Evolutionary conservation across 129 eudicot species (phyloP), one percentile per base, ranked within the genome.

Genomic region (Tanacetum coccineum): DNA sequence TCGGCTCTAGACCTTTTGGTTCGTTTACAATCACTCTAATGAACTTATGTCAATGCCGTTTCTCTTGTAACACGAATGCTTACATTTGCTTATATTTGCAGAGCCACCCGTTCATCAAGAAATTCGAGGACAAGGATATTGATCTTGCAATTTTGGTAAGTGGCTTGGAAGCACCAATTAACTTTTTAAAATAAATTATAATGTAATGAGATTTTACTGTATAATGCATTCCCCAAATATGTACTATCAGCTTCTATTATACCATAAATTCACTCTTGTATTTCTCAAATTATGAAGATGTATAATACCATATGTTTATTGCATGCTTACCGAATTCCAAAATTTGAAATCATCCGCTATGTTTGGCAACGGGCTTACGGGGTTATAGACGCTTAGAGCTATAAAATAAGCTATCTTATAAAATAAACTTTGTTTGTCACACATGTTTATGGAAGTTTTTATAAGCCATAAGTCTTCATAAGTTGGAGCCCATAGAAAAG

Each of bases 81-180:
- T 49, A 54, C 50, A 21, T 59, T 32, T 61, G 42, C 55, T 19
- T 65, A 55, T 63, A 36, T 25, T 45, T 58, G 42, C 80, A 91
- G 97, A 68, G 67, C 74, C 98, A 92, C 73, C 91, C 98, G 9
- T 92, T 92, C 78, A 83, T 92, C 87, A 82, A 88, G 79, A 92
- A 88, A 70, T 92, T 92, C 57, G 98, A 92, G 71, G 98, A 88
- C 84, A 92, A 92, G 70, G 98, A 92, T 78, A 82, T 88, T 66
- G 92, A 88, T 80, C 85, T 92, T 47, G 80, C 77, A 50, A 92
- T 84, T 67, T 83, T 92, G 56, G 91, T 92, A 13, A 85, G 81
- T 59, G 76, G 89, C 81, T 82, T 92, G 85, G 98, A 88, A 64
- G 57, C 96, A 19, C 98, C 96, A 46, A 84, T 82, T 68, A 92